phyloP scores from a whole-genome alignment of 192 early-diverging fungal genomes.

The Mortierella alpina region DNA sequence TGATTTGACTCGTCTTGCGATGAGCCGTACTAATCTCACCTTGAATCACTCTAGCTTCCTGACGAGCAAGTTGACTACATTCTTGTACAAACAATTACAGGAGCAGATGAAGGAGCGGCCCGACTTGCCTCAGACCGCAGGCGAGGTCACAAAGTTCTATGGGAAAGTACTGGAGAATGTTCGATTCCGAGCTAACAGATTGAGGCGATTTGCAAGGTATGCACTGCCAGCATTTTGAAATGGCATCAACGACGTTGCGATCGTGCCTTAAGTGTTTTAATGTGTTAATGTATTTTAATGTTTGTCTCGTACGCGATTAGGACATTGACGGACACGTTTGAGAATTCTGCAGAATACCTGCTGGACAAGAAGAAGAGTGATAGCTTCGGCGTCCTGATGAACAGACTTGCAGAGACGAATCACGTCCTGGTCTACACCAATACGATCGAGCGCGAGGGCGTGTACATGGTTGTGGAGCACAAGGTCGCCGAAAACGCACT shows the following conservation, averaged over 20 bases:
- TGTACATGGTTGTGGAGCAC: conserved; percentile 83
- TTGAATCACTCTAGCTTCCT: conserved; percentile 49
- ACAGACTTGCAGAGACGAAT: conserved; percentile 71
- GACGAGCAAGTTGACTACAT: conserved; percentile 58
- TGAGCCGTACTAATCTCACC: too few relatives aligned
- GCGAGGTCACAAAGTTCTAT: conserved; percentile 66
- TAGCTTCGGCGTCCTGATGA: conserved; percentile 65
- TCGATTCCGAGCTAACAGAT: conserved; percentile 70
- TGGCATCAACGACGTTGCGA: not conserved
- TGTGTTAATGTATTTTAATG: not conserved
- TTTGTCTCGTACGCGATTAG: conserved; percentile 28
- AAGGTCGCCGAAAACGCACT: conserved; percentile 64
- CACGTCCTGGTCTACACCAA: conserved; percentile 82
- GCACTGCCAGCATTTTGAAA: not conserved
- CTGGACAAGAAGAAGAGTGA: conserved; percentile 64
- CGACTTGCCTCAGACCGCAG: conserved; percentile 34
- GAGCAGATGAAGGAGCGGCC: conserved; percentile 53
- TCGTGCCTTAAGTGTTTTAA: not conserved
- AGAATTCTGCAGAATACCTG: conserved; percentile 83
- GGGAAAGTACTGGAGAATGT: conserved; percentile 72
- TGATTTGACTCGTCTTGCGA: not conserved
- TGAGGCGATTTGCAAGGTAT: conserved; percentile 72
- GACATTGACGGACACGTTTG: conserved; percentile 65
- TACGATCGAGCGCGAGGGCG: conserved; percentile 72
- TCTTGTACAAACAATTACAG: conserved; percentile 62